These are phyloP conservation scores for Lichtheimia ornata DNA, from an alignment of 371 early-diverging fungal species.

Conservation along the genomic window DNA sequence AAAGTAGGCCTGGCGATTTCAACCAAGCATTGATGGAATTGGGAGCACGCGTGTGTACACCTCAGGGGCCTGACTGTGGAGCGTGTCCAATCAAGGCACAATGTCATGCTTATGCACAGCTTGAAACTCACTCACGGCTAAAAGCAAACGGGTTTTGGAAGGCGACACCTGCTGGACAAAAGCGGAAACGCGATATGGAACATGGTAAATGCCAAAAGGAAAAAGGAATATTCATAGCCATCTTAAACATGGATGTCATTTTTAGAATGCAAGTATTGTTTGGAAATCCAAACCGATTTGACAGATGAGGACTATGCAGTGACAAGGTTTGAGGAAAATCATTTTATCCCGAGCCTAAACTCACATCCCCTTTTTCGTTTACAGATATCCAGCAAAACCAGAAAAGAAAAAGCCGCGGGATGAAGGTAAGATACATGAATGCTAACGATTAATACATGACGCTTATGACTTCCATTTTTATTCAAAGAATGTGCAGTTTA, in stretches of 20 bases:
- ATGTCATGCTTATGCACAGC: conserved; percentile 65
- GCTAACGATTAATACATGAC: no score
- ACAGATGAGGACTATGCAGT: conserved; percentile 35
- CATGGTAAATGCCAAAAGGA: conserved; percentile 22
- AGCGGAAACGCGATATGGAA: conserved; percentile 25
- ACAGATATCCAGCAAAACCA: conserved; percentile 64
- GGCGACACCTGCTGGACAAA: conserved; percentile 19
- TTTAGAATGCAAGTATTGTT: conserved; percentile 36
- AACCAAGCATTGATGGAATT: conserved; percentile 89
- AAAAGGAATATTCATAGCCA: background rate
- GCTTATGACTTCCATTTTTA: no score
- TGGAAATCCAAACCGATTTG: conserved; percentile 26
- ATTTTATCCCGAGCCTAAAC: no score
- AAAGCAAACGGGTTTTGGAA: conserved; percentile 28
- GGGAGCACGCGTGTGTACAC: conserved; percentile 80
- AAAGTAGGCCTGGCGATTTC: conserved; percentile 71
- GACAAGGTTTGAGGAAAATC: conserved; percentile 25
- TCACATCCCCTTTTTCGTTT: background rate
- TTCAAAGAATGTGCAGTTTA: conserved; percentile 60
- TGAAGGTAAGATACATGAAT: conserved; percentile 49
- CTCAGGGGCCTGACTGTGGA: conserved; percentile 67
- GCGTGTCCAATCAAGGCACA: conserved; percentile 65
- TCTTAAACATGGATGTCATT: background rate
- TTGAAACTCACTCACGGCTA: conserved; percentile 9
- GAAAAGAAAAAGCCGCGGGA: conserved; percentile 64